phyloP scores from a whole-genome alignment of 371 early-diverging fungal species.

The Rhizopus sp. region DNA sequence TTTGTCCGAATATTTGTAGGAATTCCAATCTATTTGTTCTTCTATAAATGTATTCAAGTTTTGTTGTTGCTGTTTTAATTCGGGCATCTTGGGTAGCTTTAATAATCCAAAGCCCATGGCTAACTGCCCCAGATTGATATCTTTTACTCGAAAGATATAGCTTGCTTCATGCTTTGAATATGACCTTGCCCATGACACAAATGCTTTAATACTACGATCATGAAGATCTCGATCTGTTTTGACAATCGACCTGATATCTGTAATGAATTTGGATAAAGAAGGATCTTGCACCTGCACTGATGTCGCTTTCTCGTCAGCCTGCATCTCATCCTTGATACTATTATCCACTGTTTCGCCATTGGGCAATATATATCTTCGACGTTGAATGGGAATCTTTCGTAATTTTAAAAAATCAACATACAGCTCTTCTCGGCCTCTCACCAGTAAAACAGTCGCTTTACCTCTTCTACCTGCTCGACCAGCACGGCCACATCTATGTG shows the following conservation, averaged over 20 bases:
- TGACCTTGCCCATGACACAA: conserved; percentile 86
- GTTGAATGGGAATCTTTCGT: conserved; percentile 82
- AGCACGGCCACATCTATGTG: conserved; percentile 98
- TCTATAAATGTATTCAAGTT: conserved; percentile 4
- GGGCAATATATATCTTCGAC: conserved; percentile 46
- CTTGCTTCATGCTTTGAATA: conserved; percentile 93
- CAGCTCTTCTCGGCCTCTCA: conserved; percentile 81
- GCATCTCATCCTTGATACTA: conserved; percentile 16
- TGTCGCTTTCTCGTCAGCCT: conserved; percentile 41
- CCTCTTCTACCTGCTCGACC: conserved; percentile 93
- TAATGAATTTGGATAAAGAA: conserved; percentile 49
- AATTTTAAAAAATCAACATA: conserved; percentile 86
- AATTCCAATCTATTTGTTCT: conserved; percentile 44
- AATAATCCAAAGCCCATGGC: conserved; percentile 82
- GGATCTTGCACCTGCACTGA: conserved; percentile 45
- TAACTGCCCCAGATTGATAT: conserved; percentile 73
- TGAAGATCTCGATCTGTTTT: conserved; percentile 74
- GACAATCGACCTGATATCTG: conserved; percentile 53
- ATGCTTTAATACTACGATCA: conserved; percentile 81
- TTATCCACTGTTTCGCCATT: conserved; percentile 27
- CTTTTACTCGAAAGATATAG: conserved; percentile 88
- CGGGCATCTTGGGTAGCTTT: conserved; percentile 91
- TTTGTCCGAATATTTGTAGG: conserved; percentile 69
- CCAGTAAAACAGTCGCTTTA: conserved; percentile 82
- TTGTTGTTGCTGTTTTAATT: conserved; percentile 59